These are phyloP conservation scores for Populus euphratica DNA, from an alignment of 345 rosid genomes.

Conservation along the genomic window DNA sequence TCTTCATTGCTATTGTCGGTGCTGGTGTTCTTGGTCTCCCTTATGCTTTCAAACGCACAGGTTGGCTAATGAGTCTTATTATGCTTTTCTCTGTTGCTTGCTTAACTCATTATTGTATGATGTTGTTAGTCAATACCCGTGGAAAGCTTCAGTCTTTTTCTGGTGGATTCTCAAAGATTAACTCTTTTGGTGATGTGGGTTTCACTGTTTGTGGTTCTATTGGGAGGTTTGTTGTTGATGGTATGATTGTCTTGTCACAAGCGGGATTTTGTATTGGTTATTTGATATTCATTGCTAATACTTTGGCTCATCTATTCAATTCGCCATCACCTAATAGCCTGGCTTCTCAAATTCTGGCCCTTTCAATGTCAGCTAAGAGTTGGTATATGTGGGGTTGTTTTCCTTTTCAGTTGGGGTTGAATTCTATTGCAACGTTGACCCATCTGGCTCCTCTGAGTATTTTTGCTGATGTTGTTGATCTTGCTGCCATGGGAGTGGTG, in stretches of 20 bases:
- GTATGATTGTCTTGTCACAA: conserved; percentile 63
- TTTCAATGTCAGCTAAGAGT: conserved; percentile 40
- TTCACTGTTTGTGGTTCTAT: conserved; percentile 64
- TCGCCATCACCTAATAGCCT: conserved; percentile 17
- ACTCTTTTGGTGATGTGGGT: conserved; percentile 83
- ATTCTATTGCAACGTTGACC: conserved; percentile 66
- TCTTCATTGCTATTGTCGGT: conserved; percentile 81
- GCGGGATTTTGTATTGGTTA: conserved; percentile 86
- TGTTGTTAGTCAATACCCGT: conserved; percentile 71
- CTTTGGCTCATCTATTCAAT: conserved; percentile 45
- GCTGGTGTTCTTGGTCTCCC: conserved; percentile 92
- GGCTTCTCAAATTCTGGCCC: conserved; percentile 35
- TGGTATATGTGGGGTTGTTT: conserved; percentile 69
- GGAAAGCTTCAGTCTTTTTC: conserved; percentile 55
- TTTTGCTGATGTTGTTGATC: conserved; percentile 82
- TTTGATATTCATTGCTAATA: conserved; percentile 66
- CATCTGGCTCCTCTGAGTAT: conserved; percentile 89
- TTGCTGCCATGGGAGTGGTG: conserved; percentile 71
- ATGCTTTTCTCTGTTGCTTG: conserved; percentile 55
- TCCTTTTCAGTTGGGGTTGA: conserved; percentile 77
- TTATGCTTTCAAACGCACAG: conserved; percentile 80
- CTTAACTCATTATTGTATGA: conserved; percentile 66
- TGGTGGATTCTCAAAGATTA: conserved; percentile 40
- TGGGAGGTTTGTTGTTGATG: conserved; percentile 65
- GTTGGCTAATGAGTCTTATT: conserved; percentile 74